A percentile compares a stretch with the other conserved stretches of the same genome.
phyloP scores from a whole-genome alignment of 2,329 filamentous ascomycete species.

The Niveomyces coronatus region DNA sequence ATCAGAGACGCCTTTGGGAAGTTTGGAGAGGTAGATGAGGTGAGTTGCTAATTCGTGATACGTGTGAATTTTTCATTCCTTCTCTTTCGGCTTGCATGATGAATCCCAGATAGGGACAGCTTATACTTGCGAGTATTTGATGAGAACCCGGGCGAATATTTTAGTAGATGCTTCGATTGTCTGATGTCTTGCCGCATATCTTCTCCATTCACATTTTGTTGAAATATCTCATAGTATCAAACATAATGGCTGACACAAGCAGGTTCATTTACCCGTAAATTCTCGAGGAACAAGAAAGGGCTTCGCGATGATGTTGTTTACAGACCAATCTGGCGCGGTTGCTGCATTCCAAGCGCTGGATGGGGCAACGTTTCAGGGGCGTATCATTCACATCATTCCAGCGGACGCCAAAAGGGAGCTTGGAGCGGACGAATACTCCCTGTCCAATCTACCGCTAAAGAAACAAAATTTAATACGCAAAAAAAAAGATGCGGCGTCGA shows the following conservation, averaged over 20 bases:
- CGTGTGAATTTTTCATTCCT: constrained; percentile 13
- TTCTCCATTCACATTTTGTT: constrained; percentile 14
- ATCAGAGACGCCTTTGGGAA: constrained; percentile 59
- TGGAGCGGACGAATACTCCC: constrained; percentile 74
- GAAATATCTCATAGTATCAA: constrained; percentile 9
- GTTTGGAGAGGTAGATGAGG: constrained; percentile 77
- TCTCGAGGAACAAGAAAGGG: constrained; percentile 70
- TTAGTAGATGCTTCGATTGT: constrained; percentile 99
- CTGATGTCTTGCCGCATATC: constrained; percentile 45
- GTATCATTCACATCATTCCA: constrained; percentile 81
- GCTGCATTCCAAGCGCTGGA: constrained; percentile 72
- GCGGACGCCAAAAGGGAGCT: constrained; percentile 72
- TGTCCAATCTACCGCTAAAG: constrained; percentile 88
- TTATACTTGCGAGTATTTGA: constrained; percentile 84
- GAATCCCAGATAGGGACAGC: constrained; percentile 99
- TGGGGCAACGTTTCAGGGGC: constrained; percentile 81
- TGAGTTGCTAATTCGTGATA: constrained; percentile 39
- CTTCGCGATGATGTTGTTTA: constrained; percentile 78
- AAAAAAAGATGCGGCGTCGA: constrained; percentile 67
- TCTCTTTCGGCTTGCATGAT: constrained; percentile 52
- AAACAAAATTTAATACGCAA: constrained; percentile 86
- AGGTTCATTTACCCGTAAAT: constrained; percentile 82
- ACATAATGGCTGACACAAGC: constrained; percentile 21
- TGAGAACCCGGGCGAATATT: constrained; percentile 89
- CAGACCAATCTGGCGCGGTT: constrained; percentile 60